A percentile compares a stretch with the other conserved stretches of the same genome.
Conservation (phyloP, 257 asterid species). For the Solanum pinnatisectum region DNA sequence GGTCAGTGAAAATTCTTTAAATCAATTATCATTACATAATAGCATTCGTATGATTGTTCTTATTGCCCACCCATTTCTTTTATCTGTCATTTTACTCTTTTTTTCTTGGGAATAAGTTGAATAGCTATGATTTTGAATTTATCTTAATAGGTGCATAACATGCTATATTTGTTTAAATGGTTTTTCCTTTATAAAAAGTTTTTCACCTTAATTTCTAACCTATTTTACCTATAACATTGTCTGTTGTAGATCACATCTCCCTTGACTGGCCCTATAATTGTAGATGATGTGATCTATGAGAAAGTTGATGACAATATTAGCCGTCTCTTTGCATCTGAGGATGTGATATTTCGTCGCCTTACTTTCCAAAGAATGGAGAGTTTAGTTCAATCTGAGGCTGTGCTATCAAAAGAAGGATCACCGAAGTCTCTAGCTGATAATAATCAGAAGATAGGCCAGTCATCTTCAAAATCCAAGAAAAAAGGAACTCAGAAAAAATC, state of each 20-base stretch:
- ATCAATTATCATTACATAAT: neutral
- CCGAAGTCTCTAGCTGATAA: slow-evolving; percentile 11
- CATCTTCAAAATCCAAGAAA: slow-evolving; percentile 26
- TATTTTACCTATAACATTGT: neutral
- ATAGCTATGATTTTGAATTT: neutral
- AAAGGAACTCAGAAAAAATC: slow-evolving; percentile 38
- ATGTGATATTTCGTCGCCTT: slow-evolving; percentile 68
- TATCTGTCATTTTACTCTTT: neutral
- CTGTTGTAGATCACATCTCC: slow-evolving; percentile 52
- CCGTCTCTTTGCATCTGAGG: slow-evolving; percentile 31
- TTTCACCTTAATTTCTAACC: neutral
- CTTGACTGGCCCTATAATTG: slow-evolving; percentile 72
- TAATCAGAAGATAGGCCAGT: slow-evolving; percentile 22
- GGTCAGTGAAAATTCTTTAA: slow-evolving; percentile 32
- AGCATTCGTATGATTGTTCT: neutral
- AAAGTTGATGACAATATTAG: slow-evolving; percentile 36
- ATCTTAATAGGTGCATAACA: neutral
- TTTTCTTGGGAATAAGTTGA: neutral
- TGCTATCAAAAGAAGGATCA: slow-evolving; percentile 36
- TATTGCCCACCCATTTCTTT: neutral
- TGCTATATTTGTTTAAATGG: neutral
- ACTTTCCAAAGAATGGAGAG: slow-evolving; percentile 58
- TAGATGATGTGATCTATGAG: slow-evolving; percentile 82
- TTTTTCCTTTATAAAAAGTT: neutral
- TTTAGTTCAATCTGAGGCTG: slow-evolving; percentile 93